Conservation (phyloP, 164 flowering plant genomes). For the Vitis cinerea region DNA sequence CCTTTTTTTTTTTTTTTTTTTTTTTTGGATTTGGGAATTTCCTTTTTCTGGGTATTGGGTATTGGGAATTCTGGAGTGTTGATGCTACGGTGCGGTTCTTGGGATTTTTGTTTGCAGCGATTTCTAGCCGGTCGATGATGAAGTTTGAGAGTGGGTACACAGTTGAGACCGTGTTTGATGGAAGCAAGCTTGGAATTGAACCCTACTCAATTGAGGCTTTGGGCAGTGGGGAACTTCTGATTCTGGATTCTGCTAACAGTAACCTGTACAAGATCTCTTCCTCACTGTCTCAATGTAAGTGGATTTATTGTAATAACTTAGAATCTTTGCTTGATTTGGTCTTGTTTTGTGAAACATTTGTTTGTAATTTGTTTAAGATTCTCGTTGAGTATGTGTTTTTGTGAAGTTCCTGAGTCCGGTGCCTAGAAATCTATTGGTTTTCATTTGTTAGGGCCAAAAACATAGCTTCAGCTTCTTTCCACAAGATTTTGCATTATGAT, state of each 20-base stretch:
- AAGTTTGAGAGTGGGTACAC: conserved; percentile 88
- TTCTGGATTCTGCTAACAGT: conserved; percentile 86
- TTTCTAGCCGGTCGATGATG: conserved; percentile 78
- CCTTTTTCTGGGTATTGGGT: background rate
- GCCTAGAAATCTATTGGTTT: background rate
- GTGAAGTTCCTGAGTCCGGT: background rate
- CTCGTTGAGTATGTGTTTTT: background rate
- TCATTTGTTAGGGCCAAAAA: background rate
- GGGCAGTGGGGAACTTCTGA: conserved; percentile 80
- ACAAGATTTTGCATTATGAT: background rate
- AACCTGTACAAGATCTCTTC: conserved; percentile 79
- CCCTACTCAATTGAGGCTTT: conserved; percentile 75
- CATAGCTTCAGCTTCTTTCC: background rate
- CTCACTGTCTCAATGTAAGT: conserved; percentile 82
- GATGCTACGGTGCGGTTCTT: conserved; percentile 11
- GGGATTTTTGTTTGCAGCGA: conserved; percentile 41
- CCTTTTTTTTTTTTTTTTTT: background rate
- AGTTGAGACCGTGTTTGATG: conserved; percentile 97
- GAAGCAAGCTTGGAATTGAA: conserved; percentile 95
- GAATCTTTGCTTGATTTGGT: background rate
- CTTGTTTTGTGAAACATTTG: background rate
- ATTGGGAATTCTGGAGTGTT: background rate
- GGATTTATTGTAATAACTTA: background rate
- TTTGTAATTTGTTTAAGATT: no score
- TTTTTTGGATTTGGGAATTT: background rate